Conservation (phyloP, 2,329 filamentous ascomycete genomes). For the Aspergillus piperis region DNA sequence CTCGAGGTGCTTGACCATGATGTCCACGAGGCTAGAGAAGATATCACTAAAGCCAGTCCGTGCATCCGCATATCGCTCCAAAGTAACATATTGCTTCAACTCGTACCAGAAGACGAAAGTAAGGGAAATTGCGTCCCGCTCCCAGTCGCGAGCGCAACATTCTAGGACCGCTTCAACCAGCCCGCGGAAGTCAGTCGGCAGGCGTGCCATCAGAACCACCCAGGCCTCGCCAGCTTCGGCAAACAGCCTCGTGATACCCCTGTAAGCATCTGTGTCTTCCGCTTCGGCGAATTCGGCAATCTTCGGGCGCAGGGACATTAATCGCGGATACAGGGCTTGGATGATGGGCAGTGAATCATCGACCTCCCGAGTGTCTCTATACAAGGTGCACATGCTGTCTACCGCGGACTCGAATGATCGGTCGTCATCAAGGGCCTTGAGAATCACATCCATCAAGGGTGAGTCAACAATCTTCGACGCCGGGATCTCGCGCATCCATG, state of each 20-base stretch:
- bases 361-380: conserved; percentile 88
- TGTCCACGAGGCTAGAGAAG: conserved; percentile 86
- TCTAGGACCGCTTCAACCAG: conserved; percentile 92
- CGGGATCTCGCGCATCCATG: conserved; percentile 93
- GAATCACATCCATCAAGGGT: conserved; percentile 76
- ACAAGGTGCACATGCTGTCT: conserved; percentile 89
- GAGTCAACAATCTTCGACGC: conserved; percentile 81
- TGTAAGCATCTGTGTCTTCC: conserved; percentile 83
- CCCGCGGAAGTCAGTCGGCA: conserved; percentile 76
- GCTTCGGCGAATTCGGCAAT: conserved; percentile 73
- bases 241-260: conserved; percentile 85
- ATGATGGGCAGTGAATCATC: conserved; percentile 86
- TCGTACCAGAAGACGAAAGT: conserved; percentile 99
- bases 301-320: conserved; percentile 74
- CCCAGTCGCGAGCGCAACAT: conserved; percentile 81
- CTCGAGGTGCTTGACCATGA: conserved; percentile 86
- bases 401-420: conserved; percentile 82
- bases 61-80: conserved; percentile 85
- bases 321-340: conserved; percentile 75
- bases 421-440: conserved; percentile 74
- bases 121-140: conserved; percentile 86
- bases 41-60: conserved; percentile 75
- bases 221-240: conserved; percentile 91
- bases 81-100: conserved; percentile 89
- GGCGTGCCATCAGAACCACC: conserved; percentile 85